phyloP scores from a whole-genome alignment of 192 early-diverging fungal genomes.

The Backusella sp. region DNA sequence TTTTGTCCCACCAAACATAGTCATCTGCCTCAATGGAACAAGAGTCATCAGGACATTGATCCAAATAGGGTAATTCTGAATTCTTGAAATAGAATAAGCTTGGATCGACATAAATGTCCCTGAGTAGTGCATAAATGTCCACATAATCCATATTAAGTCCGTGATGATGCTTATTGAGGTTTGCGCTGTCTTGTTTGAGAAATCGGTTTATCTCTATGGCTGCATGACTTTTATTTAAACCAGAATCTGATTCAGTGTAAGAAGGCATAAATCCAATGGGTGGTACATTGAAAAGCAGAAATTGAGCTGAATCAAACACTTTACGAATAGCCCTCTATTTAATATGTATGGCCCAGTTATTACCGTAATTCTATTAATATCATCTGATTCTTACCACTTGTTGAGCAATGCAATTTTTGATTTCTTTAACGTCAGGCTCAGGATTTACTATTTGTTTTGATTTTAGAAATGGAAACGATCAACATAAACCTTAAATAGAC shows the following conservation, averaged over 20 bases:
- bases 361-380: not conserved
- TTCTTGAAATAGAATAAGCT: constrained; percentile 23
- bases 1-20: constrained; percentile 38
- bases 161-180: constrained; percentile 12
- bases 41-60: constrained; percentile 17
- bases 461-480: not conserved
- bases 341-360: not conserved
- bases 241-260: not conserved
- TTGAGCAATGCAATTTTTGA: constrained; percentile 12
- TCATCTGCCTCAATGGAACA: constrained; percentile 11
- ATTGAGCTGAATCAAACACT: constrained; percentile 17
- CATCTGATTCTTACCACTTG: constrained; percentile 18
- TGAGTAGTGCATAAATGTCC: constrained; percentile 20
- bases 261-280: constrained; percentile 28
- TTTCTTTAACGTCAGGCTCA: constrained; percentile 11
- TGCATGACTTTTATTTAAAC: not conserved
- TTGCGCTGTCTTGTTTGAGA: constrained; percentile 14
- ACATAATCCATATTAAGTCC: constrained; percentile 18
- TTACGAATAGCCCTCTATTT: constrained; percentile 17
- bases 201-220: constrained; percentile 8
- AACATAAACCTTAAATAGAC: not conserved
- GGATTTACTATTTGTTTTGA: not conserved
- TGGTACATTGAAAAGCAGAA: constrained; percentile 27
- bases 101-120: constrained; percentile 25
- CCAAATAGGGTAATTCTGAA: constrained; percentile 22